Evolutionary conservation across 78 protist genomes (phyloP), one percentile per base, ranked within the genome.

Genomic region (slime mould (Dictyostelium discoideum)): DNA sequence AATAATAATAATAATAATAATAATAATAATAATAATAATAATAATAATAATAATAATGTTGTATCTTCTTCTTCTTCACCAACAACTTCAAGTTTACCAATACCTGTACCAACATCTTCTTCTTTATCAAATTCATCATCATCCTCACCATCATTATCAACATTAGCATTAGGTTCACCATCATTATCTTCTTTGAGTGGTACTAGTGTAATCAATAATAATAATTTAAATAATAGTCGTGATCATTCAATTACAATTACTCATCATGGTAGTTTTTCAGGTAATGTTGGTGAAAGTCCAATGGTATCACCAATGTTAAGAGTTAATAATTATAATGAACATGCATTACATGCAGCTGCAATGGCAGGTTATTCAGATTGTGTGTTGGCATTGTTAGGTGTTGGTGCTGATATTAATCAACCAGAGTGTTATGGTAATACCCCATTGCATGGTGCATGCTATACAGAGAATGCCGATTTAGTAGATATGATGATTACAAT

Each of bases 401-500:
- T 90, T 0, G 95, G 95, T 9, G 95, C 95, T 0, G 95, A 90
- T 60, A 90, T 90, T 40, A 90, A 90, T 40, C 87, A 90, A 32
- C 16, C 79, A 4, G 95, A 90, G 16, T 90, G 95, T 10, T 90
- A 82, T 82, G 95, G 95, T 22, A 90, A 90, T 24, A 85, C 96
- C 0, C 96, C 96, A 7, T 40, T 92, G 32, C 96, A 92, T 46
- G 96, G 85, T 13, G 96, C 96, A 3, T 73, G 92, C 14, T 85
- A 60, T 50, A 80, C 88, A 40, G 87, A 79, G 11, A 92, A 85
- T 46, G 84, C 92, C 0, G 96, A 85, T 46, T 72, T 92, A 2
- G 96, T 92, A 0, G 93, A 85, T 80, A 92, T 86, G 96, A 85
- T 92, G 93, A 85, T 92, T 16, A 85, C 85, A 6, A 85, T 85